Base-by-base conservation (phyloP, 805 yeast genomes). In the Starmerella powellii region DNA sequence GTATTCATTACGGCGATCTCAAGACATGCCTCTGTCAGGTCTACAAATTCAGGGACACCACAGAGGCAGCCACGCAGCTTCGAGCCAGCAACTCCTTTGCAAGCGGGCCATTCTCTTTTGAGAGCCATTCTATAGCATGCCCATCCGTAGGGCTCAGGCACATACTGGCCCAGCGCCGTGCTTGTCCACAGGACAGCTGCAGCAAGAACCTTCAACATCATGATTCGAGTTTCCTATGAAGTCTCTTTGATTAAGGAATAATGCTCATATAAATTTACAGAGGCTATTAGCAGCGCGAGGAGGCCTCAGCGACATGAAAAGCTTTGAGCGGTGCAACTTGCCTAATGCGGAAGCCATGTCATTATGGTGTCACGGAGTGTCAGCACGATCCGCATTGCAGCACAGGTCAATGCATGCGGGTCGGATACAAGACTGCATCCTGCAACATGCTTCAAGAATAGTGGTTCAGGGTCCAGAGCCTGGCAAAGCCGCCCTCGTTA, bases 391-490 rank as follows among this genome's bases (percentile, higher is more conserved):
- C n/a, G n/a, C n/a, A n/a, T n/a, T n/a, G n/a, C n/a, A n/a, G n/a
- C n/a, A n/a, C n/a, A n/a, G n/a, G n/a, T n/a, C n/a, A n/a, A n/a
- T n/a, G n/a, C n/a, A n/a, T n/a, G n/a, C n/a, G n/a, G n/a, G n/a
- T n/a, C n/a, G n/a, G n/a, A n/a, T n/a, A n/a, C n/a, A n/a, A n/a
- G n/a, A n/a, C n/a, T n/a, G n/a, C n/a, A n/a, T n/a, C n/a, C n/a
- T n/a, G n/a, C n/a, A n/a, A n/a, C n/a, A n/a, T n/a, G n/a, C n/a
- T n/a, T 23, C 26, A 34, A 5, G 45, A 37, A 41, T 84, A 88
- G 61, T 88, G 94, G 54, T 83, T 80, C 44, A 91, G 61, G 57
- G 80, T 74, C 93, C 95, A 91, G 42, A 91, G 67, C 52, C 97
- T 76, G 8, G 80, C 91, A 56, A 74, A 78, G 8, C 98, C 99